Conservation (phyloP, 345 rosid genomes). For the Camelina sativa region DNA sequence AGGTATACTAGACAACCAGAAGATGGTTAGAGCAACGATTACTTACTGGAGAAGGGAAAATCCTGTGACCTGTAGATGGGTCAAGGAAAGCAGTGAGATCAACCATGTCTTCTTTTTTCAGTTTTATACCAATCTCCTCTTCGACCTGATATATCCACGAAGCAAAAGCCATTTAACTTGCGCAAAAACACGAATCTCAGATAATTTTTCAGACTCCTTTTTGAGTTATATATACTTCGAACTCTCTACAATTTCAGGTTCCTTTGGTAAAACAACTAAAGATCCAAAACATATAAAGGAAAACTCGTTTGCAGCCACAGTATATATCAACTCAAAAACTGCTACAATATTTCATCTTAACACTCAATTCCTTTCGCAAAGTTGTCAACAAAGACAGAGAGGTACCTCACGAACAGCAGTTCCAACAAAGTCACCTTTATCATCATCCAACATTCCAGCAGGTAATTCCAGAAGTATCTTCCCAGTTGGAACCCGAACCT, state of each 20-base stretch:
- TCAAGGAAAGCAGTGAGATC: slow-evolving; percentile 89
- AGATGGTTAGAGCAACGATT: not conserved
- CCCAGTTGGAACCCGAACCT: slow-evolving; percentile 93
- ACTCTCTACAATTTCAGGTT: not conserved
- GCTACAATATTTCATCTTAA: not conserved
- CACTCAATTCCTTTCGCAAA: not conserved
- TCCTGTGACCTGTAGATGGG: slow-evolving; percentile 65
- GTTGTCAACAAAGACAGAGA: slow-evolving; percentile 15
- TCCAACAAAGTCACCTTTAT: slow-evolving; percentile 82
- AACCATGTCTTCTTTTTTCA: slow-evolving; percentile 73
- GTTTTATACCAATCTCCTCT: slow-evolving; percentile 83
- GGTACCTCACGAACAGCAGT: slow-evolving; percentile 92
- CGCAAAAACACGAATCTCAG: not conserved
- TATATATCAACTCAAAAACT: not conserved
- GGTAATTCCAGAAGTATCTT: slow-evolving; percentile 81
- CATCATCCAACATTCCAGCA: slow-evolving; percentile 96
- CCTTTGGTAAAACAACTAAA: not conserved
- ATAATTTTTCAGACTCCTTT: not conserved
- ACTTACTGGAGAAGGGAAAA: slow-evolving; percentile 80
- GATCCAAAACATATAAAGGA: not conserved
- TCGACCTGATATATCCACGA: slow-evolving; percentile 59
- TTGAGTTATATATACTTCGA: not conserved
- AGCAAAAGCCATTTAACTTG: slow-evolving; percentile 11
- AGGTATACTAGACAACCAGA: not conserved
- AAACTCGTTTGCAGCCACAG: not conserved